Percentiles rank a stretch among this genome's conserved stretches.
phyloP scores from a whole-genome alignment of 2,329 filamentous ascomycete species.

The Magnaporthiopsis poae region DNA sequence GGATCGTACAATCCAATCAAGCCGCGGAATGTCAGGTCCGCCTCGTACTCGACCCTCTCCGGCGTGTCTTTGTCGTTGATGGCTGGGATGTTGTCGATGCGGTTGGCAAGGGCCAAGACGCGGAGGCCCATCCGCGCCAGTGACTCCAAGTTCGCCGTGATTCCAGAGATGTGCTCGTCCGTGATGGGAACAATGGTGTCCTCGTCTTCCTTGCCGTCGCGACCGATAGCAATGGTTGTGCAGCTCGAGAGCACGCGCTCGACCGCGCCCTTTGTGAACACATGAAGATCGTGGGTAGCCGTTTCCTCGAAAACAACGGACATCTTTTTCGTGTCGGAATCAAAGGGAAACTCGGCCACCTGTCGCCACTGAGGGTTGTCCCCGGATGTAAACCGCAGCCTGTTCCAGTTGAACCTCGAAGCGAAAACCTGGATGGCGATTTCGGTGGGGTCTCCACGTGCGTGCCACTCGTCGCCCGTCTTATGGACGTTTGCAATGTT shows the following conservation, averaged over 20 bases:
- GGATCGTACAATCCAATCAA: conserved; percentile 61
- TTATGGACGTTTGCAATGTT: conserved; percentile 49
- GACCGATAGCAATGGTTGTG: conserved; percentile 23
- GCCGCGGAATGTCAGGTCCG: conserved; percentile 52
- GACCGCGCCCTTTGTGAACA: conserved; percentile 48
- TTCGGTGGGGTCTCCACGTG: conserved; percentile 53
- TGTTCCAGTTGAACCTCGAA: conserved; percentile 49
- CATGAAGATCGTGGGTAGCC: conserved; percentile 15
- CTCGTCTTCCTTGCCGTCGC: conserved; percentile 11
- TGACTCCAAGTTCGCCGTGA: conserved; percentile 53
- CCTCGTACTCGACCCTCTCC: conserved; percentile 46
- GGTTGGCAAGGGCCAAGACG: conserved; percentile 46
- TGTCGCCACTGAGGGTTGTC: conserved; percentile 32
- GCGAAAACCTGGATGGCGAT: conserved; percentile 61
- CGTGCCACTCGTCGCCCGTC: conserved; percentile 39
- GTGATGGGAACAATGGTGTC: conserved; percentile 30
- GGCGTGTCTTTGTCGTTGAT: conserved; percentile 23
- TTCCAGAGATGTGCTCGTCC: conserved; percentile 37
- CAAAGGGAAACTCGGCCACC: conserved; percentile 53
- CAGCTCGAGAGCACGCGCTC: conserved; percentile 51
- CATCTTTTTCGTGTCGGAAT: conserved; percentile 58
- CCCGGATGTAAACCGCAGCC: conserved; percentile 32
- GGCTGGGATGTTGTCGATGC: neutral
- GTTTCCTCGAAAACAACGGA: conserved; percentile 44
- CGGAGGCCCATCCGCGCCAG: conserved; percentile 47